Conservation (phyloP, 805 yeast species). For the Pichia insulana region DNA sequence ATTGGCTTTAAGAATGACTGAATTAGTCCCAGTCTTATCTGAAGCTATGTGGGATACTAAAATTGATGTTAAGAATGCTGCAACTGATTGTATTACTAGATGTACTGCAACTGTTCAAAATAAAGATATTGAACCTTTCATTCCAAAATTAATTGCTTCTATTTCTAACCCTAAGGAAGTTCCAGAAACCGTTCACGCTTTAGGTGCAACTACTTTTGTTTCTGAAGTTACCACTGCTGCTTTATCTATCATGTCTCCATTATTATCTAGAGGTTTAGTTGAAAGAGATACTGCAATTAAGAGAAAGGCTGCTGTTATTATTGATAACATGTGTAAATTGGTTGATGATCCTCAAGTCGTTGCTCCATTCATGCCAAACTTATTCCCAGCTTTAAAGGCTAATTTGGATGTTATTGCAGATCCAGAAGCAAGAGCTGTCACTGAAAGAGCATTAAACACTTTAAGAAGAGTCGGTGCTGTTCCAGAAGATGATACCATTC, state of each 20-base stretch:
- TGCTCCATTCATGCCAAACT: conserved; percentile 95
- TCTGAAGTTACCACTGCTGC: conserved; percentile 99
- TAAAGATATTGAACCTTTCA: conserved; percentile 99
- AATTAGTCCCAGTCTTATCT: conserved; percentile 94
- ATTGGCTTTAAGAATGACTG: conserved; percentile 98
- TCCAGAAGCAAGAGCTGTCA: conserved; percentile 99
- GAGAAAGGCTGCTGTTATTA: conserved; percentile 99
- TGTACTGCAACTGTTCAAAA: conserved; percentile 96
- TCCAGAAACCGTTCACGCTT: conserved; percentile 96
- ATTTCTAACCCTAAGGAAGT: conserved; percentile 95
- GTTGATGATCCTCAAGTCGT: conserved; percentile 99
- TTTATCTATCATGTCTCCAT: conserved; percentile 97
- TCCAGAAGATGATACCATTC: conserved; percentile 79
- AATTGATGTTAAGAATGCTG: conserved; percentile 94
- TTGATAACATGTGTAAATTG: conserved; percentile 99
- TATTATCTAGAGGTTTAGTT: conserved; percentile 97
- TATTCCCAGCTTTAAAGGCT: conserved; percentile 92
- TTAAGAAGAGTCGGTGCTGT: conserved; percentile 98
- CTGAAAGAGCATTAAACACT: conserved; percentile 93
- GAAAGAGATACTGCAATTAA: conserved; percentile 99
- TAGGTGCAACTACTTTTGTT: conserved; percentile 99
- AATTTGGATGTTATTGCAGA: conserved; percentile 97
- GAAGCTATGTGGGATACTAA: conserved; percentile 99
- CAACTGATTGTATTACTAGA: conserved; percentile 90
- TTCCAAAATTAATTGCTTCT: conserved; percentile 94